Evolutionary conservation across 441 rosid species (phyloP).

Genomic region (Pelargonium cotyledonis): DNA sequence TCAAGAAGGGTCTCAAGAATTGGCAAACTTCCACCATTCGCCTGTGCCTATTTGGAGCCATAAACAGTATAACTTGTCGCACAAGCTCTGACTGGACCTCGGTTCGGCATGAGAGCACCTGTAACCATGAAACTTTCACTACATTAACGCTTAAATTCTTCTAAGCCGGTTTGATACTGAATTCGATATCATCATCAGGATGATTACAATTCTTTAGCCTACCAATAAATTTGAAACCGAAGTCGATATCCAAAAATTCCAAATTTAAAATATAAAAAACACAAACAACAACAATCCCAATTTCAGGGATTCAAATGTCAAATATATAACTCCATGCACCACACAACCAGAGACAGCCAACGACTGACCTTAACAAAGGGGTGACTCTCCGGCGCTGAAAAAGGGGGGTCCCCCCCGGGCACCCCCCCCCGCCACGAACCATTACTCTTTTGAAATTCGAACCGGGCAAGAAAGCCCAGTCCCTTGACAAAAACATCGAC

Average conservation of each 20-base stretch:
- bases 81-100: conserved; percentile 63
- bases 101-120: conserved; percentile 61
- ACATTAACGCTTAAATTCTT: conserved; percentile 18
- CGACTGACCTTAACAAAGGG: conserved; percentile 65
- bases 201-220: not conserved
- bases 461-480: conserved; percentile 52
- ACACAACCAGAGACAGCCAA: not conserved
- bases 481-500: conserved; percentile 57
- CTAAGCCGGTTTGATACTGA: not conserved
- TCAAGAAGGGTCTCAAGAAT: conserved; percentile 67
- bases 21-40: conserved; percentile 67
- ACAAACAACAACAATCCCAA: too few species aligned
- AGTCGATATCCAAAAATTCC: not conserved
- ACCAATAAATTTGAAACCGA: not conserved
- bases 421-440: conserved; percentile 48
- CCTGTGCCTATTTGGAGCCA: conserved; percentile 36
- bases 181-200: not conserved
- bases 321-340: not conserved
- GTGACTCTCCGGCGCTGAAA: conserved; percentile 54
- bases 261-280: too few species aligned
- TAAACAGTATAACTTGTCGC: conserved; percentile 62
- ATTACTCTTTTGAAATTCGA: conserved; percentile 42
- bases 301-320: too few species aligned
- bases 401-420: too few species aligned
- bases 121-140: conserved; percentile 20